Base-by-base conservation (phyloP, 176 grass and related monocot species). In the Triticum dicoccoides region DNA sequence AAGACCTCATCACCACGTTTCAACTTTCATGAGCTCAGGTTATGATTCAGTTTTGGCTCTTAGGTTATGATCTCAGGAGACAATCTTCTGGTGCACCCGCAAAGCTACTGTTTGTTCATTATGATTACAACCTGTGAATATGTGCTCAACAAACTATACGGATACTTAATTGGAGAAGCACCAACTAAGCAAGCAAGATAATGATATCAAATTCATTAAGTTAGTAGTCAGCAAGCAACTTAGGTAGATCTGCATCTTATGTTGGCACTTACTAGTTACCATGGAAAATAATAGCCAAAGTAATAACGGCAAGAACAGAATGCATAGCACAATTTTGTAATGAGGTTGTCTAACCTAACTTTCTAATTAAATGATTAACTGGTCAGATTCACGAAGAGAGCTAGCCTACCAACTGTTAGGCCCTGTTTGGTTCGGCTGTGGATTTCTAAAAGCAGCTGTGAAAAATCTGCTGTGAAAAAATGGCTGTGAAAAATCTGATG, bases 121-220 rank as follows among this genome's bases (percentile, higher is more conserved):
- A 64, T 61, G 37, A 61, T 64, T 79, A 59, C 52, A 69, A 33
- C 30, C 21, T 84, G 65, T 79, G 51, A 71, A 69, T 10, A 38
- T 79, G 3, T 51, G 81, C 65, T 41, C 58, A 80, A 34, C 11
- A 54, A 65, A 84, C 30, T 72, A 44, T 44, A 84, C 39, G 11
- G 76, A 34, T 24, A 41, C 12, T 69, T 79, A 67, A 38, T 54
- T 56, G 8, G 23, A 59, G 67, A 34, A 77, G 24, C 37, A 70
- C 9, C 63, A 78, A 51, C 54, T 52, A 59, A 66, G 42, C 30
- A 64, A 67, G 44, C 20, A 81, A 21, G 68, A 47, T 85, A 20
- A 59, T 74, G 42, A 23, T 68, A 80, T 52, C 62, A 65, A 65
- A 52, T 33, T 69, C n/a, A 84, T 62, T 41, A 83, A 83, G n/a